These are phyloP conservation scores for Prunus kanzakura DNA, from an alignment of 306 rosid genomes.

Conservation along the genomic window DNA sequence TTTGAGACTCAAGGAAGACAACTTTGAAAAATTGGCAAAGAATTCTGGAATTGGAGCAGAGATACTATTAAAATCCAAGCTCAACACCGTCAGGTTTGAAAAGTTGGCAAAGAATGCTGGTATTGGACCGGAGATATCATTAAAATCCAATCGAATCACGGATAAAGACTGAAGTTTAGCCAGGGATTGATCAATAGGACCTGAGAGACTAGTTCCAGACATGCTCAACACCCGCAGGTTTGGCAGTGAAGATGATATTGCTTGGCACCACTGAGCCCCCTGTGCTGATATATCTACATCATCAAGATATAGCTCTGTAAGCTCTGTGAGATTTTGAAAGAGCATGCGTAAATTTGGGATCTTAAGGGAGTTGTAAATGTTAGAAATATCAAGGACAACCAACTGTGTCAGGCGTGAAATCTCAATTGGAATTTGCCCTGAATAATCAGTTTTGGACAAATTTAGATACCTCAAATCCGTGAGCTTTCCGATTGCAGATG, in stretches of 20 bases:
- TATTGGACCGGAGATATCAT: neutral
- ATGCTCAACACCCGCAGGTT: conserved; percentile 27
- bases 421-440: conserved; percentile 21
- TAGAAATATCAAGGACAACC: conserved; percentile 34
- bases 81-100: neutral
- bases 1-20: conserved; percentile 20
- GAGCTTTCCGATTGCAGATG: conserved; percentile 7
- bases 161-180: neutral
- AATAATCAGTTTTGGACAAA: conserved; percentile 22
- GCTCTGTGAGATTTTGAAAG: conserved; percentile 24
- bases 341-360: conserved; percentile 15
- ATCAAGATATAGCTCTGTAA: conserved; percentile 41
- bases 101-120: neutral
- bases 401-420: conserved; percentile 21
- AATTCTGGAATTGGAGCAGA: conserved; percentile 18
- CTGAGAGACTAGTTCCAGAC: conserved; percentile 5
- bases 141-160: neutral
- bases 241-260: conserved; percentile 24
- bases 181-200: conserved; percentile 15
- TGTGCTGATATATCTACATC: conserved; percentile 36
- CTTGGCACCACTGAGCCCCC: conserved; percentile 47
- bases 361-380: neutral
- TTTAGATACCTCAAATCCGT: conserved; percentile 20
- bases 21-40: conserved; percentile 16
- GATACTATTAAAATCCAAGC: neutral